Evolutionary conservation across 768 basidiomycete species (phyloP).

Genomic region (Botryobasidium botryosum): DNA sequence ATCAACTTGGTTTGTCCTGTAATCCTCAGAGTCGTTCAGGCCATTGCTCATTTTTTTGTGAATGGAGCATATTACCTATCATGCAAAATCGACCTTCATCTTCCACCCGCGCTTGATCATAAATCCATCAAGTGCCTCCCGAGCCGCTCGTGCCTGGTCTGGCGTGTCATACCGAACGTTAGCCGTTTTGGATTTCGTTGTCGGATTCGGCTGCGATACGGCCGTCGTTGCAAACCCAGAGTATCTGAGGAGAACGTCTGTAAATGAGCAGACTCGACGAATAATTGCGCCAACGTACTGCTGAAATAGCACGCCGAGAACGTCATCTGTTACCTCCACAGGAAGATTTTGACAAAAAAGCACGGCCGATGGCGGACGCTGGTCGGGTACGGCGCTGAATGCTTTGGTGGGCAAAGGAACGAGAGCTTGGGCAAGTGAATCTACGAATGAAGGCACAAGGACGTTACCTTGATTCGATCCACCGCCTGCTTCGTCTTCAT

Average conservation of each 20-base stretch:
- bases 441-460: slow-evolving; percentile 14
- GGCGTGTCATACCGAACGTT: slow-evolving; percentile 62
- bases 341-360: slow-evolving; percentile 76
- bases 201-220: slow-evolving; percentile 32
- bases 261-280: slow-evolving; percentile 3
- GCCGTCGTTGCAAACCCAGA: slow-evolving; percentile 62
- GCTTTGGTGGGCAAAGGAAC: slow-evolving; percentile 14
- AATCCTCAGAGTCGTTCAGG: too few relatives aligned
- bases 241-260: slow-evolving; percentile 35
- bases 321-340: slow-evolving; percentile 75
- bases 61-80: too few relatives aligned
- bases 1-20: too few relatives aligned
- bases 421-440: slow-evolving; percentile 17
- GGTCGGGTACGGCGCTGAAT: slow-evolving; percentile 25
- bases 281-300: slow-evolving; percentile 43
- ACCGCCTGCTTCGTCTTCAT: slow-evolving; percentile 7
- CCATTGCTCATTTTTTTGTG: too few relatives aligned
- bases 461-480: slow-evolving; percentile 17
- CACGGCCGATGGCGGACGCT: slow-evolving; percentile 20
- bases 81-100: slow-evolving; percentile 72
- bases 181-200: slow-evolving; percentile 51
- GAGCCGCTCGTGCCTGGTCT: slow-evolving; percentile 59
- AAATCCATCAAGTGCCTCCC: slow-evolving; percentile 72
- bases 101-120: slow-evolving; percentile 72
- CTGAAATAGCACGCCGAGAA: slow-evolving; percentile 76